These are phyloP conservation scores for Calocera cornea DNA, from an alignment of 768 basidiomycete species.

Conservation along the genomic window DNA sequence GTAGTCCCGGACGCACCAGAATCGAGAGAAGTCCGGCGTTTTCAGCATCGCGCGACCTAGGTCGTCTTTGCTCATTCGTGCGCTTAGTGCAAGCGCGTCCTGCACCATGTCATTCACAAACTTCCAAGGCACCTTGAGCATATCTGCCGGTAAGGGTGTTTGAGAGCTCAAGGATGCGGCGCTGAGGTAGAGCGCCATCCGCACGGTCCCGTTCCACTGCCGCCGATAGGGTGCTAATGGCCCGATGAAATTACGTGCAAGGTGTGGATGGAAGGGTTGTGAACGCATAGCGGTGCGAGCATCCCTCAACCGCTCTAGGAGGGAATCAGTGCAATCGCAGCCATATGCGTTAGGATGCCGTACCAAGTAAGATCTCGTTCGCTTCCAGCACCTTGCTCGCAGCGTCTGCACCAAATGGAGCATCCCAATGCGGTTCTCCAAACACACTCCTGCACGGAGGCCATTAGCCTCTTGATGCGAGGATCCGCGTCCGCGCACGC, in stretches of 20 bases:
- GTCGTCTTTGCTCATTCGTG: slow-evolving; percentile 13
- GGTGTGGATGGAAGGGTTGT: slow-evolving; percentile 11
- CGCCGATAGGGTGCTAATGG: slow-evolving; percentile 16
- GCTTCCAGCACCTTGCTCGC: slow-evolving; percentile 13
- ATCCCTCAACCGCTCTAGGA: slow-evolving; percentile 14
- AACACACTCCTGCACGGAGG: slow-evolving; percentile 14
- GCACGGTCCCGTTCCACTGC: slow-evolving; percentile 9
- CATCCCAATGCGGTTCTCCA: slow-evolving; percentile 16
- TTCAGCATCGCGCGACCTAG: slow-evolving; percentile 11
- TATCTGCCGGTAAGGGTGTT: slow-evolving; percentile 16
- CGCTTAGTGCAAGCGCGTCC: slow-evolving; percentile 16
- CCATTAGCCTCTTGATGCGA: neutral
- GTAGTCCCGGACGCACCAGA: neutral
- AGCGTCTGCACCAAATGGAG: slow-evolving; percentile 16
- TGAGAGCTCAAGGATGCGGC: slow-evolving; percentile 18
- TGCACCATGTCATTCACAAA: slow-evolving; percentile 13
- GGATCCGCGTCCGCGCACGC: neutral
- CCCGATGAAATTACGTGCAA: slow-evolving; percentile 15
- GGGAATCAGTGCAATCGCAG: neutral
- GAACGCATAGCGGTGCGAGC: slow-evolving; percentile 13
- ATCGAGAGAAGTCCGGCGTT: neutral
- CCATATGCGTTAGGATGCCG: neutral
- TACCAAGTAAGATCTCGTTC: slow-evolving; percentile 18
- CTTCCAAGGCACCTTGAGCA: slow-evolving; percentile 5
- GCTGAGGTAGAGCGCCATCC: slow-evolving; percentile 14